phyloP scores from a whole-genome alignment of 768 basidiomycete species.

The Tylopilus sp. region DNA sequence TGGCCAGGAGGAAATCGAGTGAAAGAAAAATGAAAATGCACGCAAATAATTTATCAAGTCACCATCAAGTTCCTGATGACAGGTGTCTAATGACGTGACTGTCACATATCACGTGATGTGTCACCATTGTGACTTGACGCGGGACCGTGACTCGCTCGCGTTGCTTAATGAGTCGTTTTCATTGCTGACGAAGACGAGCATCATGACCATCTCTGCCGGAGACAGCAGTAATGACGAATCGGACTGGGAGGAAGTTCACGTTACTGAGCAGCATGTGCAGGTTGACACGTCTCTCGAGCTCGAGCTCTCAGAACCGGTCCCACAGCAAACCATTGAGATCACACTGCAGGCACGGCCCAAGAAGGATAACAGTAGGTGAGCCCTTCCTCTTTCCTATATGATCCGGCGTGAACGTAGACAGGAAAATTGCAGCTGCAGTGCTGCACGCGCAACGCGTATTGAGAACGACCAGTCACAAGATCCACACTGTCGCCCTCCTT shows the following conservation, averaged over 20 bases:
- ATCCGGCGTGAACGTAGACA: conserved; percentile 35
- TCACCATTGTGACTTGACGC: conserved; percentile 21
- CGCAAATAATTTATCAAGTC: too few species aligned
- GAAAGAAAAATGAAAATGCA: too few species aligned
- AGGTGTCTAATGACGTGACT: too few species aligned
- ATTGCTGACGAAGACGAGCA: conserved; percentile 7
- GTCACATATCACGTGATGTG: conserved; percentile 13
- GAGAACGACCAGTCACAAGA: conserved; percentile 81
- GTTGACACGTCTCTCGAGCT: conserved; percentile 22
- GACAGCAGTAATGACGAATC: conserved; percentile 59
- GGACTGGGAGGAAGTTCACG: conserved; percentile 79
- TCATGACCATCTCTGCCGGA: conserved; percentile 16
- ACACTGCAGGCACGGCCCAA: conserved; percentile 51
- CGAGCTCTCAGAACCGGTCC: conserved; percentile 26
- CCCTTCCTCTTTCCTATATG: conserved; percentile 7
- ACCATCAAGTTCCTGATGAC: too few species aligned
- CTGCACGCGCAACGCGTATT: conserved; percentile 66
- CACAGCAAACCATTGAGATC: conserved; percentile 62
- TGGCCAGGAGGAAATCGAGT: too few species aligned
- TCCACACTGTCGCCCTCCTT: conserved; percentile 82
- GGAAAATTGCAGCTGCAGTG: conserved; percentile 38
- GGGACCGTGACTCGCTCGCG: conserved; percentile 15
- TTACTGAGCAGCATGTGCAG: conserved; percentile 36
- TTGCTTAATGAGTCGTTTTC: conserved; percentile 8
- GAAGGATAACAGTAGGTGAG: conserved; percentile 46